Base-by-base conservation (phyloP, 164 flowering plant genomes). In the Liriodendron chinense region DNA sequence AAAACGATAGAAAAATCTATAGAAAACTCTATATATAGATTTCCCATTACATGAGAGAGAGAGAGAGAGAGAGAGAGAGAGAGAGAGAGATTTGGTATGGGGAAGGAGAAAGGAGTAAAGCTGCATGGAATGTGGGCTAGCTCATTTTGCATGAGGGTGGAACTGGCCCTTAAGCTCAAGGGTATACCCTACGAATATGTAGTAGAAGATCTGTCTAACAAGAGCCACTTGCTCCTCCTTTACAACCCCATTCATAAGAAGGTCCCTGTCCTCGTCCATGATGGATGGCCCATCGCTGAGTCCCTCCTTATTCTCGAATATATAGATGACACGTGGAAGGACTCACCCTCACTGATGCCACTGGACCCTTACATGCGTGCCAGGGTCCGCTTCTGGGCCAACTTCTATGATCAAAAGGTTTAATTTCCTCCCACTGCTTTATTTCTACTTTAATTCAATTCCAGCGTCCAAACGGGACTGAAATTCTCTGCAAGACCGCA, bases 161-260 rank as follows among this genome's bases (percentile, higher is more conserved):
- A 73, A 64, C 26, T 73, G 68, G 75, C 75, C 57, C 69, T 73
- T 5, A 64, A 64, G 69, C 62, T 73, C 43, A 73, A 73, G 61
- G 75, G 75, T 10, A 73, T 73, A 65, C n/a, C 68, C 34, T 73
- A 73, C 63, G 69, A 64, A 12, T 64, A 64, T 13, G 68, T 73
- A 3, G 28, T 47, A 73, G 73, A 71, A 50, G 64, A 71, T 71
- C 34, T 71, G 16, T 23, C 22, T 14, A 24, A 50, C 62, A 71
- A 71, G 64, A 71, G 73, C 62, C 28, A 53, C 12, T n/a, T 50
- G 34, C 62, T 71, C 9, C 64, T 71, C 26, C 26, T 24, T 16
- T 49, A 50, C 73, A 71, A 71, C 64, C 65, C 73, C 16, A 48
- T 71, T 16, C 47, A 56, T 26, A 71, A 50, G 47, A 49, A 71